Evolutionary conservation across 495 filamentous ascomycete species (phyloP), one percentile per base, ranked within the genome.

Genomic region (Daldinia concentrica): DNA sequence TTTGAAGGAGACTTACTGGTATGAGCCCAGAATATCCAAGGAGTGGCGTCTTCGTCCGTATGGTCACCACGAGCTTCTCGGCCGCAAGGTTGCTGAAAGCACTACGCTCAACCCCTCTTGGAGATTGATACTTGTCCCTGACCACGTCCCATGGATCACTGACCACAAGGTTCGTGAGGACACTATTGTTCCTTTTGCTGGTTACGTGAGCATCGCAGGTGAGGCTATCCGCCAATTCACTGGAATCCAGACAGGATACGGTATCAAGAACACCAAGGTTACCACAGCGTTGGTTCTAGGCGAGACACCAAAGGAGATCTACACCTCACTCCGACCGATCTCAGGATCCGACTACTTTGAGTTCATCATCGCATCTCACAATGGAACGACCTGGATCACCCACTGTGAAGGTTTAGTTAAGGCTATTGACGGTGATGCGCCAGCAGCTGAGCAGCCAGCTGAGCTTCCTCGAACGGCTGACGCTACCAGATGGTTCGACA

Each of bases 181-280:
- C 24, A 79, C 84, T 7, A 63, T 88, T 0, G 86, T 85, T 54
- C 86, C 86, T 0, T 76, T 73, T 17, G 81, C 86, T 12, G 85
- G 80, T 0, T 86, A 84, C 58, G 76, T 86, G 0, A 71, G 79
- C 6, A 85, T 87, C 79, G 80, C 71, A 2, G 78, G 79, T 6
- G 85, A 88, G 62, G 86, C 85, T 0, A 74, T 81, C 0, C 37
- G 77, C 0, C 85, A 88, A 58, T 24, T 84, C 9, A 75, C 73
- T 0, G 69, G 17, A 34, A 15, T 60, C 0, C 69, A 69, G 14
- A 63, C 71, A 11, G 74, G 69, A 12, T 82, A 74, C 58, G 71
- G 58, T 17, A 32, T 83, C 34, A 66, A 77, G 14, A 57, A 80
- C 57, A 68, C 81, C 6, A 15, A 68, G 4, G 70, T 77, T 5